These are phyloP conservation scores for Aspergillus niger DNA, from an alignment of 2,329 filamentous ascomycete species.

Conservation along the genomic window DNA sequence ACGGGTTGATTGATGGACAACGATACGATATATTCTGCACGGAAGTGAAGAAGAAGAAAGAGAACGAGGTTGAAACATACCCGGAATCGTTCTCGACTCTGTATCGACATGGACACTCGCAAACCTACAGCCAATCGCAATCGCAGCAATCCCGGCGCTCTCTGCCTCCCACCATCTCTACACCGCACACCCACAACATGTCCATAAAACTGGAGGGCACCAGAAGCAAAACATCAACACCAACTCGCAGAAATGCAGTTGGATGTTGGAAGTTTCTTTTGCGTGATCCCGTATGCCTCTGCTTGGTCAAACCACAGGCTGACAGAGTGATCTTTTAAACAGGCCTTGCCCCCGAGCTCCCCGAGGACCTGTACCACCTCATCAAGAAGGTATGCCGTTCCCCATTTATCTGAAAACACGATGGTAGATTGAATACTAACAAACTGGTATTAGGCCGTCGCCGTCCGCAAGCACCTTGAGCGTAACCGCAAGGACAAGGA, in stretches of 20 bases:
- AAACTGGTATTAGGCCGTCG: conserved; percentile 68
- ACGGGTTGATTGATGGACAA: neutral
- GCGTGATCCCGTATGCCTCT: conserved; percentile 66
- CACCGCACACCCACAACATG: neutral
- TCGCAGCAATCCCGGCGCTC: neutral
- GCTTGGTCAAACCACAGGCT: conserved; percentile 75
- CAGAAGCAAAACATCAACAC: neutral
- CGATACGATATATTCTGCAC: neutral
- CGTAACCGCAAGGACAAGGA: conserved; percentile 99
- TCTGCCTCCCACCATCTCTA: neutral
- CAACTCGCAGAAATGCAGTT: conserved; percentile 20
- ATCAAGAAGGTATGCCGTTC: conserved; percentile 88
- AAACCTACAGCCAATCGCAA: conserved; percentile 7
- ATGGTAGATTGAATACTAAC: conserved; percentile 9
- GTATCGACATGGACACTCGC: neutral
- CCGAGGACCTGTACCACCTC: conserved; percentile 99
- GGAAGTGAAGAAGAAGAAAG: too few species aligned
- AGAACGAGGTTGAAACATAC: conserved; percentile 3
- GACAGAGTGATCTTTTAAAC: conserved; percentile 80
- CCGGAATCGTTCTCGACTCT: neutral
- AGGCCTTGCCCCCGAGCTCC: conserved; percentile 98
- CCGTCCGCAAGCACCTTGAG: conserved; percentile 99
- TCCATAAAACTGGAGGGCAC: neutral
- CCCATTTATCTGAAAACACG: neutral
- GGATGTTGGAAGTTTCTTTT: conserved; percentile 4